Conservation (phyloP, 163 green algal species). For the Chloroidium sp. region DNA sequence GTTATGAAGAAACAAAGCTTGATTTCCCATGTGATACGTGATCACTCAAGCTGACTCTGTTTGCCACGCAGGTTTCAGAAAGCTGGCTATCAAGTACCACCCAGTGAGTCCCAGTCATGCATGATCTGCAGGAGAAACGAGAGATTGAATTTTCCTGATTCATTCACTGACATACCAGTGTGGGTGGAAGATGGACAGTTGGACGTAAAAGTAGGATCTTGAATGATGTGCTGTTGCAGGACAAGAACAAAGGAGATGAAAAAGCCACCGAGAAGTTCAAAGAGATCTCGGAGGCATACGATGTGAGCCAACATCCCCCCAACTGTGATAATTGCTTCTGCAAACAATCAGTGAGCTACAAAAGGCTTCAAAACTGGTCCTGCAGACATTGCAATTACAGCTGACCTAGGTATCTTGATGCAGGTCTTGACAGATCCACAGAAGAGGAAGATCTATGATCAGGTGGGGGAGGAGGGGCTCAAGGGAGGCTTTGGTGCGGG, state of each 20-base stretch:
- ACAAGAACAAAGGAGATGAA: slow-evolving; percentile 36
- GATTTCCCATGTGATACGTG: no score
- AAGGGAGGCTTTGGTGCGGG: slow-evolving; percentile 46
- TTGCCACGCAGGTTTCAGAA: slow-evolving; percentile 59
- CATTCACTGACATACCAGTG: no score
- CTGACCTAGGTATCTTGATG: not conserved
- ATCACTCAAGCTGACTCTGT: not conserved
- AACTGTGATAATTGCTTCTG: not conserved
- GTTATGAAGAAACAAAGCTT: no score
- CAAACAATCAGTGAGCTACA: not conserved
- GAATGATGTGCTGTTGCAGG: slow-evolving; percentile 5
- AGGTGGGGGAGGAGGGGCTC: slow-evolving; percentile 83
- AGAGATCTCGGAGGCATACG: slow-evolving; percentile 70
- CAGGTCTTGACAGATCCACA: slow-evolving; percentile 60
- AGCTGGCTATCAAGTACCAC: slow-evolving; percentile 77
- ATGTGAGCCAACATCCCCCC: slow-evolving; percentile 28
- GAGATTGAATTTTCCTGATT: no score
- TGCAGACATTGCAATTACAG: not conserved
- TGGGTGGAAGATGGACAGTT: no score
- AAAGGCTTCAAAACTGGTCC: not conserved
- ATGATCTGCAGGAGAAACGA: not conserved
- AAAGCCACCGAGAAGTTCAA: slow-evolving; percentile 71
- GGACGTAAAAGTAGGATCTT: no score
- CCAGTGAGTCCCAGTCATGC: slow-evolving; percentile 22
- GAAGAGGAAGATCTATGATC: slow-evolving; percentile 80